Percentiles rank a stretch among this genome's conserved stretches.
These are phyloP conservation scores for Candida pseudoglaebosa DNA, from an alignment of 805 yeast genomes.

Conservation along the genomic window DNA sequence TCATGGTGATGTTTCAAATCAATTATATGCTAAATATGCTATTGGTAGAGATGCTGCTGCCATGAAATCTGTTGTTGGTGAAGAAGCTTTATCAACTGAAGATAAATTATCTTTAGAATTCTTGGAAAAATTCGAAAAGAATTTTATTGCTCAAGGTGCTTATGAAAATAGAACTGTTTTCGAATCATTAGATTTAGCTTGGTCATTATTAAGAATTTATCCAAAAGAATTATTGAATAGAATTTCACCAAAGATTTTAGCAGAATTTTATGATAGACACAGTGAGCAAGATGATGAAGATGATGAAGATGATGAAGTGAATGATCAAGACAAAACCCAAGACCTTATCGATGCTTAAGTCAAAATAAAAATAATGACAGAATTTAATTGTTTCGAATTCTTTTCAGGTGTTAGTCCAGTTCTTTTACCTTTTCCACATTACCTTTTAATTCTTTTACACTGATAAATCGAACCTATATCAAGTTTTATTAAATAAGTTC, in stretches of 20 bases:
- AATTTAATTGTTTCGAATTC: too few species aligned
- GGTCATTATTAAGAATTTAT: slow-evolving; percentile 96
- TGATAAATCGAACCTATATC: not conserved
- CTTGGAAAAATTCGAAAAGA: slow-evolving; percentile 95
- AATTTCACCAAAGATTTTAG: slow-evolving; percentile 94
- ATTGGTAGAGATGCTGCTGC: slow-evolving; percentile 99
- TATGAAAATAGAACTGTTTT: slow-evolving; percentile 93
- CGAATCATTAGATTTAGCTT: slow-evolving; percentile 95
- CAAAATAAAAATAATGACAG: too few species aligned
- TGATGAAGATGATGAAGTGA: slow-evolving; percentile 34
- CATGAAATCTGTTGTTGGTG: slow-evolving; percentile 99
- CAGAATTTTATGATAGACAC: slow-evolving; percentile 91
- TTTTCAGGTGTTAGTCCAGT: too few species aligned
- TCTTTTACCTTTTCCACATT: too few species aligned
- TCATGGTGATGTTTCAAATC: slow-evolving; percentile 99
- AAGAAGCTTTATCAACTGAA: slow-evolving; percentile 96
- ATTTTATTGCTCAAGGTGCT: slow-evolving; percentile 93
- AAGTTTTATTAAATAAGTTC: not conserved
- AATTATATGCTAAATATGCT: slow-evolving; percentile 97
- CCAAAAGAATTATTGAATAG: slow-evolving; percentile 99
- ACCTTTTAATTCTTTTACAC: not conserved
- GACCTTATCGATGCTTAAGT: slow-evolving; percentile 41
- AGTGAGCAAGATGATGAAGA: slow-evolving; percentile 62
- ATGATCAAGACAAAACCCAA: slow-evolving; percentile 29
- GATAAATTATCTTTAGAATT: slow-evolving; percentile 97